Conservation (phyloP, 441 rosid species). For the Erysimum cheiri region DNA sequence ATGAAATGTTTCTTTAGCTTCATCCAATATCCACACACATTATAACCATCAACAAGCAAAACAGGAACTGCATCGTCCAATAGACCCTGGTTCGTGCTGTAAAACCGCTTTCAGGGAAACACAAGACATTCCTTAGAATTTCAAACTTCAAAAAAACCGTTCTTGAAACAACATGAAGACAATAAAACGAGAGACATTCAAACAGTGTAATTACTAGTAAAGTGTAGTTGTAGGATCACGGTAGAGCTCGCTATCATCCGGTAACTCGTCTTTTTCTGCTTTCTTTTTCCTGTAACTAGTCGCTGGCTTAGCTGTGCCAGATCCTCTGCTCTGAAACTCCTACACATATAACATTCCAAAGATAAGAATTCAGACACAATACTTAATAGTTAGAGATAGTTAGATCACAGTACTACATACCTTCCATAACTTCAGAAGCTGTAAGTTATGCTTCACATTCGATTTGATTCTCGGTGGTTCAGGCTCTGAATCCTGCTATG, state of each 20-base stretch:
- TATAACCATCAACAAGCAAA: constrained; percentile 94
- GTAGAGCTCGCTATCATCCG: constrained; percentile 67
- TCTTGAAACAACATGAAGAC: constrained; percentile 22
- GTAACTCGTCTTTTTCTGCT: constrained; percentile 71
- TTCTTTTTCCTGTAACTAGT: constrained; percentile 89
- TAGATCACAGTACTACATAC: constrained; percentile 38
- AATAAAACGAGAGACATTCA: constrained; percentile 31
- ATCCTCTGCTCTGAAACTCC: constrained; percentile 71
- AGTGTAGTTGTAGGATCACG: constrained; percentile 77
- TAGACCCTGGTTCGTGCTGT: constrained; percentile 79
- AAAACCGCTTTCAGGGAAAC: constrained; percentile 44
- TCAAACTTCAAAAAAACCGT: constrained; percentile 13
- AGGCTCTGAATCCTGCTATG: constrained; percentile 60
- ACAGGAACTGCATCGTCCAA: constrained; percentile 70
- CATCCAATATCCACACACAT: constrained; percentile 92
- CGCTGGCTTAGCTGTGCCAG: constrained; percentile 71
- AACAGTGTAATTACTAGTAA: constrained; percentile 67
- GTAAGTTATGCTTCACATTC: constrained; percentile 88
- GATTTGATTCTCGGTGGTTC: constrained; percentile 86
- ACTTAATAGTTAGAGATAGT: background rate
- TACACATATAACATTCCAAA: constrained; percentile 35
- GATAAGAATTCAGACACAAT: background rate
- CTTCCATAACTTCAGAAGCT: constrained; percentile 83
- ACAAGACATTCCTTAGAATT: constrained; percentile 35
- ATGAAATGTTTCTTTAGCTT: constrained; percentile 89